phyloP scores from a whole-genome alignment of 768 basidiomycete genomes.

The Tylopilus rubrobrunneus region DNA sequence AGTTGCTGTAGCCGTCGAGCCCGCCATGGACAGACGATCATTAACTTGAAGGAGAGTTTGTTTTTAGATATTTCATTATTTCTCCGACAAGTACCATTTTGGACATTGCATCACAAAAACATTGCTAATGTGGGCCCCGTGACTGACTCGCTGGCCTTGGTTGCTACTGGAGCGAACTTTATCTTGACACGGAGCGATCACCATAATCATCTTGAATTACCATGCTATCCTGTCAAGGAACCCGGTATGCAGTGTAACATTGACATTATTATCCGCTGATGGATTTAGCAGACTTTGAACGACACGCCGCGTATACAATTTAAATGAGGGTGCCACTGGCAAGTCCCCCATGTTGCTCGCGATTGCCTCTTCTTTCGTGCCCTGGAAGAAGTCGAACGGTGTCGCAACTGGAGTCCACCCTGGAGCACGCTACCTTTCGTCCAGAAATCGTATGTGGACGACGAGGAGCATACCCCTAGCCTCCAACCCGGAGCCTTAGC shows the following conservation, averaged over 20 bases:
- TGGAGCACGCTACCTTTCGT: constrained; percentile 15
- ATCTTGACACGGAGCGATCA: too few species aligned
- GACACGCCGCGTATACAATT: neutral
- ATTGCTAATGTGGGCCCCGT: too few species aligned
- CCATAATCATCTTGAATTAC: too few species aligned
- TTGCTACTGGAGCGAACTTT: too few species aligned
- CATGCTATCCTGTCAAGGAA: too few species aligned
- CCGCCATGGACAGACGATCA: constrained; percentile 20
- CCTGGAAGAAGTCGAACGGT: neutral
- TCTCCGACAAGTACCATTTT: too few species aligned
- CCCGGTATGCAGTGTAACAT: too few species aligned
- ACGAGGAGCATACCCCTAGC: constrained; percentile 11
- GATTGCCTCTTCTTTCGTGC: neutral
- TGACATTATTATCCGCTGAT: neutral
- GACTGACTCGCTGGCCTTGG: too few species aligned
- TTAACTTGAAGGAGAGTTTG: too few species aligned
- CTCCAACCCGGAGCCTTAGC: too few species aligned
- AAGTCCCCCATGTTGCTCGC: neutral
- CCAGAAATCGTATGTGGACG: constrained; percentile 6
- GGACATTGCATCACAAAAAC: too few species aligned
- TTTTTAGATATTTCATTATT: constrained; percentile 7
- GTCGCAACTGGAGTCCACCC: neutral
- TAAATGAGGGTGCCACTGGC: too few species aligned
- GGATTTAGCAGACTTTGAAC: neutral
- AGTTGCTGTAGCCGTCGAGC: constrained; percentile 13